Percentiles rank a stretch among this genome's conserved stretches.
phyloP scores from a whole-genome alignment of 768 basidiomycete species.

The Pleurotus platypus region DNA sequence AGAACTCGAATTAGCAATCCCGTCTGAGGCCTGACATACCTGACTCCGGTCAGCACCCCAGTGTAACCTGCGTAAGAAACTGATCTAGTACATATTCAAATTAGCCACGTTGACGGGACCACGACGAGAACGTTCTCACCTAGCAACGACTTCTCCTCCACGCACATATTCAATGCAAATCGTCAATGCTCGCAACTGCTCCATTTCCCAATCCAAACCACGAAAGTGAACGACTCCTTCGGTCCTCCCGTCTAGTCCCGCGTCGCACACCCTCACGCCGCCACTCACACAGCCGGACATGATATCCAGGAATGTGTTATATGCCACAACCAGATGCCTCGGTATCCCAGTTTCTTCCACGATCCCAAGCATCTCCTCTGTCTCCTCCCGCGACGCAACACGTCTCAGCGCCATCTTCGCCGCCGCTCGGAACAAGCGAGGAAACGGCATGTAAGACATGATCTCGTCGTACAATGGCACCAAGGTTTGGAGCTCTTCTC shows the following conservation, averaged over 20 bases:
- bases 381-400: conserved; percentile 29
- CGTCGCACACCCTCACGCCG: conserved; percentile 22
- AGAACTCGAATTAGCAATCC: neutral
- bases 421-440: conserved; percentile 20
- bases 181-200: conserved; percentile 27
- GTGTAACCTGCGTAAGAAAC: conserved; percentile 37
- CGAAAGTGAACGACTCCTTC: conserved; percentile 32
- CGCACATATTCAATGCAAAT: conserved; percentile 32
- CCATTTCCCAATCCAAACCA: conserved; percentile 36
- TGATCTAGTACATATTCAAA: conserved; percentile 16
- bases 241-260: conserved; percentile 10
- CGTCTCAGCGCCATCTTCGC: conserved; percentile 23
- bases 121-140: conserved; percentile 16
- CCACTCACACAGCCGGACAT: conserved; percentile 37
- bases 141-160: conserved; percentile 26
- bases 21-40: conserved; percentile 18
- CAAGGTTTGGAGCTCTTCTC: conserved; percentile 21
- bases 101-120: neutral
- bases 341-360: conserved; percentile 23
- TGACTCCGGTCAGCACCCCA: conserved; percentile 34
- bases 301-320: conserved; percentile 35
- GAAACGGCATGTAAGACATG: conserved; percentile 19
- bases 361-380: conserved; percentile 29
- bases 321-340: conserved; percentile 29
- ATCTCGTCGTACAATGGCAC: conserved; percentile 24